Conservation (phyloP, 2,329 filamentous ascomycete species). For the Rosellinia necatrix region DNA sequence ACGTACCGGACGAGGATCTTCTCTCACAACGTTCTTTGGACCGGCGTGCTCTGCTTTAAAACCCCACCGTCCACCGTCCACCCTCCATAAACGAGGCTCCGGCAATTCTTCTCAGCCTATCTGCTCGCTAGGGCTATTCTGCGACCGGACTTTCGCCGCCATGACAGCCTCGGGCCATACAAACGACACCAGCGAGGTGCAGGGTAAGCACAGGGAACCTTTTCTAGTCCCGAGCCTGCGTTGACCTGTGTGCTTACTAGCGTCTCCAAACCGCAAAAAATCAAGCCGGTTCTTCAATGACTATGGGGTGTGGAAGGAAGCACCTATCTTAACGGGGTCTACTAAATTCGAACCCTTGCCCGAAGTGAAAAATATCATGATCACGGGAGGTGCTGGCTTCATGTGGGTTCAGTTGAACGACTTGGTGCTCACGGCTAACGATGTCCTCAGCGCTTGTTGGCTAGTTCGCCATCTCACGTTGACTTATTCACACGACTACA, state of each 20-base stretch:
- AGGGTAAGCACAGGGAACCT: constrained; percentile 28
- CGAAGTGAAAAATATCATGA: constrained; percentile 78
- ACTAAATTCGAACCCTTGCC: constrained; percentile 71
- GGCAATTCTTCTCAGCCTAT: neutral
- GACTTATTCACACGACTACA: constrained; percentile 75
- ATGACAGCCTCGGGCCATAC: constrained; percentile 35
- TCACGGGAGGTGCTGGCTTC: constrained; percentile 84
- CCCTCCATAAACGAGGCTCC: neutral
- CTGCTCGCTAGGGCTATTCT: neutral
- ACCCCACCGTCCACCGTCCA: neutral
- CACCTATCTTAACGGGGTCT: constrained; percentile 70
- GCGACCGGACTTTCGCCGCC: constrained; percentile 9
- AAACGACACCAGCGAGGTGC: constrained; percentile 36
- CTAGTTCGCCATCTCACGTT: constrained; percentile 77
- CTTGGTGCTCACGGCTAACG: constrained; percentile 26
- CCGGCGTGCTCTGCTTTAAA: constrained; percentile 12
- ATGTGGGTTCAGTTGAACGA: constrained; percentile 61
- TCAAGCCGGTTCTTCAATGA: constrained; percentile 56
- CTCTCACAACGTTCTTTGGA: constrained; percentile 11
- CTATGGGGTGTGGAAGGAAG: constrained; percentile 71
- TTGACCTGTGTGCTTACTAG: constrained; percentile 16
- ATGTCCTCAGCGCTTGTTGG: constrained; percentile 71
- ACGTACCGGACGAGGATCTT: constrained; percentile 13
- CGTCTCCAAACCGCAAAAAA: constrained; percentile 32
- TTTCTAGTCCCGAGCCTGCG: neutral